Evolutionary conservation across 2,329 filamentous ascomycete species (phyloP).

Genomic region (Aspergillus sp.): DNA sequence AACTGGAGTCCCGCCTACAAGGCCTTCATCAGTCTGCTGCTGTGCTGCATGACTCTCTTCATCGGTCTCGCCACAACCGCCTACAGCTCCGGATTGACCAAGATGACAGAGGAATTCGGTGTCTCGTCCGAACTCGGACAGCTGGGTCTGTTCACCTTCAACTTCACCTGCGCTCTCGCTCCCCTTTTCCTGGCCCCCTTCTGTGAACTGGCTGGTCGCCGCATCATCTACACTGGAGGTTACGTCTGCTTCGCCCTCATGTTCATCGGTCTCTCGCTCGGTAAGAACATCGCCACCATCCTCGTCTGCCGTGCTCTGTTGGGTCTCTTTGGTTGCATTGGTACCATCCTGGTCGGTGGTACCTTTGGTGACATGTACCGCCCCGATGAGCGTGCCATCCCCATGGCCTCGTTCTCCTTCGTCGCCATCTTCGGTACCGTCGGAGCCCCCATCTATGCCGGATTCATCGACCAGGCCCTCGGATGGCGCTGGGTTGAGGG

Average conservation of each 20-base stretch:
- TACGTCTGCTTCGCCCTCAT: conserved; percentile 44
- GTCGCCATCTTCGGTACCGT: conserved; percentile 50
- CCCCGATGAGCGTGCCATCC: conserved; percentile 40
- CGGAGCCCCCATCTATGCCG: conserved; percentile 50
- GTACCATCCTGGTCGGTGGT: conserved; percentile 47
- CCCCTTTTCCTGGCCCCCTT: conserved; percentile 47
- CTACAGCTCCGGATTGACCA: conserved; percentile 46
- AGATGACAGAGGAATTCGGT: conserved; percentile 44
- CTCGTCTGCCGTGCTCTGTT: conserved; percentile 44
- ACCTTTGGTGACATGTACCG: conserved; percentile 49
- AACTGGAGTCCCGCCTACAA: conserved; percentile 46
- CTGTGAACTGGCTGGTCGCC: conserved; percentile 46
- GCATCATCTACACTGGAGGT: conserved; percentile 43
- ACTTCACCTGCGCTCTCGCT: conserved; percentile 45
- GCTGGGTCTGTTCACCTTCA: conserved; percentile 48
- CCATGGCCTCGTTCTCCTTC: conserved; percentile 47
- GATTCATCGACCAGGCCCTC: conserved; percentile 50
- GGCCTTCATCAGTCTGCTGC: conserved; percentile 42
- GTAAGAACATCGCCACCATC: conserved; percentile 46
- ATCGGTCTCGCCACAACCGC: conserved; percentile 52
- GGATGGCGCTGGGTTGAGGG: conserved; percentile 53
- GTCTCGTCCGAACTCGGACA: conserved; percentile 41
- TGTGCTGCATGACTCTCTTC: conserved; percentile 51
- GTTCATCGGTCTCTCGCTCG: conserved; percentile 47
- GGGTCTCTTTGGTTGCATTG: conserved; percentile 47